phyloP scores from a whole-genome alignment of 305 asterid genomes.

The Petunia hybrid region DNA sequence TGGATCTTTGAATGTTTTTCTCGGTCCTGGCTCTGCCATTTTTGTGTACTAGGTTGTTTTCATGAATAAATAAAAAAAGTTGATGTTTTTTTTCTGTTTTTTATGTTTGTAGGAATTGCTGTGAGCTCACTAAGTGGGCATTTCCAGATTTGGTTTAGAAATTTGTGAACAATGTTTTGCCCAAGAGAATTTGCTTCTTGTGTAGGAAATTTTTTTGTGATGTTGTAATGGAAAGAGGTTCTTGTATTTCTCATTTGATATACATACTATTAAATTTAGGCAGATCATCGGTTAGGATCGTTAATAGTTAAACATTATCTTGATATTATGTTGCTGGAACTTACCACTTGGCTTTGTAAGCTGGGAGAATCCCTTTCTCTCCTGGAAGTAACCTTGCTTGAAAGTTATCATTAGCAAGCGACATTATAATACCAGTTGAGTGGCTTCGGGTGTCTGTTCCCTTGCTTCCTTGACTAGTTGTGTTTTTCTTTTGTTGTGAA shows the following conservation, averaged over 20 bases:
- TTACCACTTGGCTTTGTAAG: too few relatives aligned
- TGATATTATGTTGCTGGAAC: too few relatives aligned
- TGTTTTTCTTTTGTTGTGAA: too few relatives aligned
- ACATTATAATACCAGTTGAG: too few relatives aligned
- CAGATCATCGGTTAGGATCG: too few relatives aligned
- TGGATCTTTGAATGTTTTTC: conserved; percentile 30
- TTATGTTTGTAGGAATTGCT: background rate
- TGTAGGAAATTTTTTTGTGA: background rate
- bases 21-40: background rate
- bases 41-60: conserved; percentile 12
- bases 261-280: background rate
- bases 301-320: too few relatives aligned
- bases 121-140: background rate
- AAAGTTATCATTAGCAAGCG: too few relatives aligned
- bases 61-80: background rate
- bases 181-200: conserved; percentile 4
- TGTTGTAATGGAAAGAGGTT: conserved; percentile 17
- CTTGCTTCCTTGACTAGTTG: too few relatives aligned
- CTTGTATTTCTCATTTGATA: background rate
- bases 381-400: too few relatives aligned
- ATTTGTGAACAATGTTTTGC: conserved; percentile 27
- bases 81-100: conserved; percentile 3
- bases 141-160: conserved; percentile 3
- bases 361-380: too few relatives aligned
- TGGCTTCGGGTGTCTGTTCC: too few relatives aligned